Conservation (phyloP, 495 filamentous ascomycete species). For the Xylaria castorea region DNA sequence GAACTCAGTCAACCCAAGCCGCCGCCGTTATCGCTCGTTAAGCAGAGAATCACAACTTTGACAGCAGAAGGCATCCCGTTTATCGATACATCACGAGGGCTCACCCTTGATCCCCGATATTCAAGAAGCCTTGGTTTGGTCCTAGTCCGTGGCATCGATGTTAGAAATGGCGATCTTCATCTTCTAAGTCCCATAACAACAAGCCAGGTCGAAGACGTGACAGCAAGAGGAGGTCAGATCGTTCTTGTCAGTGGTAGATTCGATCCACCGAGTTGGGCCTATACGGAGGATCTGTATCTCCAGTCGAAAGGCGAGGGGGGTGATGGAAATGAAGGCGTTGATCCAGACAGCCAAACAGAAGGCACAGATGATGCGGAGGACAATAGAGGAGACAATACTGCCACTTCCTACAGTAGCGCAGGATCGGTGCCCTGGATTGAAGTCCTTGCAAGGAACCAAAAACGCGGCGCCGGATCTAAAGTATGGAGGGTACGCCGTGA, state of each 20-base stretch:
- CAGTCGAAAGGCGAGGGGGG: constrained; percentile 31
- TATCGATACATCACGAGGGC: constrained; percentile 47
- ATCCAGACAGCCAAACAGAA: constrained; percentile 7
- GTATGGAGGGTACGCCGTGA: constrained; percentile 65
- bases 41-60: constrained; percentile 13
- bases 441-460: constrained; percentile 54
- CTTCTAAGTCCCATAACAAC: constrained; percentile 57
- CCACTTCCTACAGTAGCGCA: constrained; percentile 18
- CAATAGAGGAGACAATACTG: background rate
- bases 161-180: constrained; percentile 51
- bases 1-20: constrained; percentile 4
- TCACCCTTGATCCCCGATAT: constrained; percentile 52
- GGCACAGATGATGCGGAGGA: constrained; percentile 20
- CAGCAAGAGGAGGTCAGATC: constrained; percentile 44
- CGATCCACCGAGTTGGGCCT: constrained; percentile 65
- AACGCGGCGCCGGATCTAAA: constrained; percentile 54
- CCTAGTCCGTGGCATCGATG: constrained; percentile 63
- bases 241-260: constrained; percentile 65
- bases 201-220: constrained; percentile 39
- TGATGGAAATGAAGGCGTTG: constrained; percentile 31
- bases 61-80: constrained; percentile 49
- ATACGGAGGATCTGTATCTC: constrained; percentile 57
- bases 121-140: constrained; percentile 57
- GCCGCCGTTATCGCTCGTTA: constrained; percentile 20
- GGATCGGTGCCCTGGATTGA: constrained; percentile 58